Percentiles rank a stretch among this genome's conserved stretches.
phyloP scores from a whole-genome alignment of 176 grass and related monocot genomes.

The Puya raimondii region DNA sequence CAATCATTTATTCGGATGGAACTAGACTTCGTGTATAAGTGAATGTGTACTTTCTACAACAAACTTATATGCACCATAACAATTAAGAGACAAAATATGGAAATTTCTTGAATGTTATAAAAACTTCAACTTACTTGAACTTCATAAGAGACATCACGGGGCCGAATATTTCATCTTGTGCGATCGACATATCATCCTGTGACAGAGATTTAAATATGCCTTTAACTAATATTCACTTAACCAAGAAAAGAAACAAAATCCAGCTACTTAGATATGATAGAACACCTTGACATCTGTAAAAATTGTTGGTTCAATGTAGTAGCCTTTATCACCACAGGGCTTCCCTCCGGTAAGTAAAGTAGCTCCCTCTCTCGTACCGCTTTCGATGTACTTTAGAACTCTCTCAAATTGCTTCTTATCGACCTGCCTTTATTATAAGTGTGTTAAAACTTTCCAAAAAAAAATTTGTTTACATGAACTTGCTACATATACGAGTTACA shows the following conservation, averaged over 20 bases:
- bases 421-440: background rate
- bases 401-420: constrained; percentile 20
- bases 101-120: background rate
- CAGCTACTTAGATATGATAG: background rate
- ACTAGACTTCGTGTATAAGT: too few relatives aligned
- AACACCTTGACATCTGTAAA: constrained; percentile 26
- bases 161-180: constrained; percentile 62
- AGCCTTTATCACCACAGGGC: constrained; percentile 11
- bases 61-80: too few relatives aligned
- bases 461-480: too few relatives aligned
- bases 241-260: background rate
- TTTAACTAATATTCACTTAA: background rate
- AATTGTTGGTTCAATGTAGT: constrained; percentile 19
- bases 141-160: constrained; percentile 69
- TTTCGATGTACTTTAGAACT: constrained; percentile 19
- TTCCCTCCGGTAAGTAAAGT: constrained; percentile 23
- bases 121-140: constrained; percentile 41
- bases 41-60: too few relatives aligned
- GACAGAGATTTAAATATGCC: background rate
- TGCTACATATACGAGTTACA: too few relatives aligned
- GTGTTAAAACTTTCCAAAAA: background rate
- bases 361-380: constrained; percentile 16
- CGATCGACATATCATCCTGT: constrained; percentile 62
- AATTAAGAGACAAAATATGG: too few relatives aligned
- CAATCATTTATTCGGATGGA: too few relatives aligned